These are phyloP conservation scores for Aspergillus brasiliensis DNA, from an alignment of 2,329 filamentous ascomycete species.

Conservation along the genomic window DNA sequence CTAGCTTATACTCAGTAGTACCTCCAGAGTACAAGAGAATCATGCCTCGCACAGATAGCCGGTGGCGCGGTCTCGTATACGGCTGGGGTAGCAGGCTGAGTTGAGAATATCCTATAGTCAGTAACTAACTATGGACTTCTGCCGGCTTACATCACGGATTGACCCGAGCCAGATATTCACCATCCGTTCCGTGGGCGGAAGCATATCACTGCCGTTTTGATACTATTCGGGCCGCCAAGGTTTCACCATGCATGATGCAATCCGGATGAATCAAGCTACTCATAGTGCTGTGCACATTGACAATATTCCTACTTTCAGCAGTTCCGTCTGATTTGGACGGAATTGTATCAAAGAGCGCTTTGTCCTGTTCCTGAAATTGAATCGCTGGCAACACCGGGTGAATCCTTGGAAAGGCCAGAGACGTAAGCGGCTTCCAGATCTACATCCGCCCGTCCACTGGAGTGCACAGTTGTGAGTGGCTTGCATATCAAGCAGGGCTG, in stretches of 20 bases:
- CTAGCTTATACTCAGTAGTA: neutral
- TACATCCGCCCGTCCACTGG: neutral
- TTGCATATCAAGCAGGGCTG: too few species aligned
- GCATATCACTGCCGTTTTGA: neutral
- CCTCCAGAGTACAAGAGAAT: neutral
- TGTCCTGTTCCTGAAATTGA: neutral
- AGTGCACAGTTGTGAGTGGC: too few species aligned
- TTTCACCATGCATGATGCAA: neutral
- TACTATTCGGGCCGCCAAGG: neutral
- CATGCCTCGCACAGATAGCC: neutral
- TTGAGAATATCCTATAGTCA: neutral
- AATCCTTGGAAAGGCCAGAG: neutral
- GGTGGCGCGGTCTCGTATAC: neutral
- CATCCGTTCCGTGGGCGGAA: neutral
- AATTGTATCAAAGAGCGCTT: neutral
- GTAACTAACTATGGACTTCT: too few species aligned
- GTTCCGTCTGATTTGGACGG: neutral
- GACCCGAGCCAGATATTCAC: neutral
- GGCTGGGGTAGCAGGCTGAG: neutral
- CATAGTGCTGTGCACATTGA: neutral
- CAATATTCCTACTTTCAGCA: neutral
- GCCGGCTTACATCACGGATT: conserved; percentile 5
- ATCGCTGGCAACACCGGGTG: neutral
- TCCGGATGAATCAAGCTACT: neutral
- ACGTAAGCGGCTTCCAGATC: neutral